Evolutionary conservation across 2,329 filamentous ascomycete species (phyloP).

Genomic region (Fusarium illudens): DNA sequence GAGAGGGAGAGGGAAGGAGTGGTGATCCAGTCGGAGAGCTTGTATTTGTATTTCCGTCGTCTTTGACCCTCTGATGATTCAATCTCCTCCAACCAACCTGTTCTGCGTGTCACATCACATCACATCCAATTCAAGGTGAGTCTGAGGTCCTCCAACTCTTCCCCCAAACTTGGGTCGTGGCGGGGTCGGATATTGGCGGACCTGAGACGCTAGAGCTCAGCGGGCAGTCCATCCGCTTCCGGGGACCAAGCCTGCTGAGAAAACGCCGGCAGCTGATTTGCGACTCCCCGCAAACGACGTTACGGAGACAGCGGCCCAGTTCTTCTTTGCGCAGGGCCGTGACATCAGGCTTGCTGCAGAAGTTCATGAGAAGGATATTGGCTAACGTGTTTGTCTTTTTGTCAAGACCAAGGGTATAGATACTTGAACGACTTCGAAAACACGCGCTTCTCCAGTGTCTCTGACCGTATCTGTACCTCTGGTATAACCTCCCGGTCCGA

Average conservation of each 20-base stretch:
- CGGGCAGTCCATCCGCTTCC: constrained; percentile 32
- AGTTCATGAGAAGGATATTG: not conserved
- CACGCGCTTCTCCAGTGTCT: not conserved
- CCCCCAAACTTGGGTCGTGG: constrained; percentile 22
- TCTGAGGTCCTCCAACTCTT: constrained; percentile 5
- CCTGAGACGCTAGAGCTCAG: constrained; percentile 28
- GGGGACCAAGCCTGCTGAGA: constrained; percentile 40
- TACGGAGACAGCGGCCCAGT: not conserved
- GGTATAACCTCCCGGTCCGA: constrained; percentile 14
- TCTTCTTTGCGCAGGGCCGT: not conserved
- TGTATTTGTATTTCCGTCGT: not conserved
- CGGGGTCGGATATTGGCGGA: constrained; percentile 30
- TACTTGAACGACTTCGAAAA: not conserved
- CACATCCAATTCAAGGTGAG: not conserved
- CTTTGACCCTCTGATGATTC: not conserved
- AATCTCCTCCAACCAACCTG: not conserved
- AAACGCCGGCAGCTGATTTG: constrained; percentile 43
- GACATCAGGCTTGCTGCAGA: constrained; percentile 3
- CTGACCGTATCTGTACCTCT: not conserved
- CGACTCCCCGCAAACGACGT: constrained; percentile 16
- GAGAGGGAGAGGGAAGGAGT: not conserved
- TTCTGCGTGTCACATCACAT: not conserved
- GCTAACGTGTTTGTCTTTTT: not conserved
- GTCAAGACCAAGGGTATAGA: not conserved
- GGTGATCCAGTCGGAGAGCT: not conserved